Base-by-base conservation (phyloP, 345 rosid species). In the Moricandia moricandioides region DNA sequence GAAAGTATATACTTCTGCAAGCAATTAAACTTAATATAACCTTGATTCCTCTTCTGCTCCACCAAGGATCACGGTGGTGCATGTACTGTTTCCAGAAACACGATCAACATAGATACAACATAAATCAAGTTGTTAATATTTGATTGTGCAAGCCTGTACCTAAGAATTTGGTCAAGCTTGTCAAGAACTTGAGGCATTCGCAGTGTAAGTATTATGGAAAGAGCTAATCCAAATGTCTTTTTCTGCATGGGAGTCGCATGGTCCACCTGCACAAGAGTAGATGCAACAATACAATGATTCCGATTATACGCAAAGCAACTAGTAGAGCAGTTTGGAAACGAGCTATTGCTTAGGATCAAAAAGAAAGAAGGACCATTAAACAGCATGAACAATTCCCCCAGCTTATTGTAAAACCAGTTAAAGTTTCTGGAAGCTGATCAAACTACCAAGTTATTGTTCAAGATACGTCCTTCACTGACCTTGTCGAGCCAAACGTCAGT, bases 401-500 rank as follows among this genome's bases (percentile, higher is more conserved):
- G 31, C 5, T 3, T 4, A 4, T 29, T 29, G 3, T 29, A 29
- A 29, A 60, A 33, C 29, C 8, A 47, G 30, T 58, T 67, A 7
- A 62, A 59, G 9, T 45, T 74, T 8, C 12, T 21, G 31, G 56
- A 73, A 8, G 71, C 59, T 11, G 49, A 30, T 14, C 14, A 14
- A 37, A 27, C 62, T 62, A 52, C 6, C 39, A 37, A 37, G 30
- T 54, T 57, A 73, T 56, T 45, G 35, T 31, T 43, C 49, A 74
- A 67, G 57, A n/a, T 66, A 67, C 21, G 7, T 59, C 60, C 58
- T 60, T 67, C 52, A 67, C 88, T 65, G 72, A 94, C 98, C 98
- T 86, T 89, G 86, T 91, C 97, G 70, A 94, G 91, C 98, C 98
- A 94, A 75, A 91, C 75, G 83, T 94, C 98, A 43, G 86, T 86